A percentile compares a stretch with the other conserved stretches of the same genome.
phyloP scores from a whole-genome alignment of 768 basidiomycete genomes.

The Psilocybe cyanescens region DNA sequence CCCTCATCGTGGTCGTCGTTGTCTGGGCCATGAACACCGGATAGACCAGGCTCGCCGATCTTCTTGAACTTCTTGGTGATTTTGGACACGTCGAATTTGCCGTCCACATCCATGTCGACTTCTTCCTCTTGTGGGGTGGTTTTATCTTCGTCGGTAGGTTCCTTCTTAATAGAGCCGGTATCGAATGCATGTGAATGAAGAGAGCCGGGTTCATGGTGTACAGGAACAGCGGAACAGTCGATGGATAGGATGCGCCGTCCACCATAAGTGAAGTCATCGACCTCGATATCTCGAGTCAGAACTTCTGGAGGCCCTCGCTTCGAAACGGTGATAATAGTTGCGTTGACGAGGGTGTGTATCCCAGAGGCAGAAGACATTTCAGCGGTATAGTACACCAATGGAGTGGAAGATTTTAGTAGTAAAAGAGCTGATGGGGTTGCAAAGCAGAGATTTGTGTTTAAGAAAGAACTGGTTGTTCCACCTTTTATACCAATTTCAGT shows the following conservation, averaged over 20 bases:
- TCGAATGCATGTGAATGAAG: not conserved
- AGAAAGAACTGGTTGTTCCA: not conserved
- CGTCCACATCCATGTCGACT: conserved; percentile 10
- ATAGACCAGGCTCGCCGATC: conserved; percentile 1
- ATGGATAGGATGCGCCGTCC: conserved; percentile 10
- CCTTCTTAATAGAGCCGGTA: not conserved
- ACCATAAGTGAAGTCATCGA: conserved; percentile 11
- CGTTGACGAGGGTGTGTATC: conserved; percentile 2
- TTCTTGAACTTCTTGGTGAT: conserved; percentile 12
- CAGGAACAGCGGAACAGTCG: conserved; percentile 2
- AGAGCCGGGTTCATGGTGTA: not conserved
- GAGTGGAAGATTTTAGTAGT: not conserved
- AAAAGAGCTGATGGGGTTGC: not conserved
- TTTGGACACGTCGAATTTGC: conserved; percentile 8
- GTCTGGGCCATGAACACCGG: not conserved
- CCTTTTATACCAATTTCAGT: not conserved
- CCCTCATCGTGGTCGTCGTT: conserved; percentile 1
- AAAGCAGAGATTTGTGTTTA: not conserved
- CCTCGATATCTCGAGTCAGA: conserved; percentile 5
- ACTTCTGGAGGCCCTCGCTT: conserved; percentile 11
- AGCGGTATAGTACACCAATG: not conserved
- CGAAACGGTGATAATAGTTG: conserved; percentile 15
- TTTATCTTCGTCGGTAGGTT: not conserved
- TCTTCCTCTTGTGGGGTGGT: conserved; percentile 8
- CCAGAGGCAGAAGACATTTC: conserved; percentile 2